Conservation (phyloP, 1,284 basidiomycete genomes). For the Ustilago xerochloae region DNA sequence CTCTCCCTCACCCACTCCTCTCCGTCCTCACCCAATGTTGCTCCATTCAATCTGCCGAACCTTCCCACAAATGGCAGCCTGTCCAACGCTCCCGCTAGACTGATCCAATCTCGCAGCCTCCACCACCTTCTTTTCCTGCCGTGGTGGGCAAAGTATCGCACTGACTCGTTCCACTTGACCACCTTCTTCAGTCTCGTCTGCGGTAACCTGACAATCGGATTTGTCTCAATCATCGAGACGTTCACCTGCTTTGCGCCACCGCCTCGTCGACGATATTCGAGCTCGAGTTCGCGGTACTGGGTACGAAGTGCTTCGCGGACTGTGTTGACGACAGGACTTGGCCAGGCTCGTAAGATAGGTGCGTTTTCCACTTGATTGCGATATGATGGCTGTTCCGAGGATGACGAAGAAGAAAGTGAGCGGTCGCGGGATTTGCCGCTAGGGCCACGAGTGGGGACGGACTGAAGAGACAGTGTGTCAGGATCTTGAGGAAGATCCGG, state of each 20-base stretch:
- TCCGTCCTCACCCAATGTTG: not conserved
- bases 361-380: not conserved
- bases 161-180: slow-evolving; percentile 47
- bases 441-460: slow-evolving; percentile 5
- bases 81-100: not conserved
- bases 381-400: not conserved
- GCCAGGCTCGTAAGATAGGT: slow-evolving; percentile 26
- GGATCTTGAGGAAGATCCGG: slow-evolving; percentile 38
- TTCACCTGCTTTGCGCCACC: slow-evolving; percentile 14
- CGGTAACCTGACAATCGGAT: slow-evolving; percentile 20
- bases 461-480: slow-evolving; percentile 37
- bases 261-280: slow-evolving; percentile 24
- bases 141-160: slow-evolving; percentile 25
- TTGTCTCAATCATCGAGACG: slow-evolving; percentile 38
- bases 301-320: slow-evolving; percentile 26
- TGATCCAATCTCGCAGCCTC: slow-evolving; percentile 5
- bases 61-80: slow-evolving; percentile 24
- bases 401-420: slow-evolving; percentile 12
- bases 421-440: slow-evolving; percentile 31
- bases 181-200: slow-evolving; percentile 38
- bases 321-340: slow-evolving; percentile 29
- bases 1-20: not conserved
- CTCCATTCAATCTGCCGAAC: slow-evolving; percentile 11
- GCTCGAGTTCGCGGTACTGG: slow-evolving; percentile 29
- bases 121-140: slow-evolving; percentile 11